phyloP scores from a whole-genome alignment of 768 basidiomycete genomes.

The Lactarius tabidus region DNA sequence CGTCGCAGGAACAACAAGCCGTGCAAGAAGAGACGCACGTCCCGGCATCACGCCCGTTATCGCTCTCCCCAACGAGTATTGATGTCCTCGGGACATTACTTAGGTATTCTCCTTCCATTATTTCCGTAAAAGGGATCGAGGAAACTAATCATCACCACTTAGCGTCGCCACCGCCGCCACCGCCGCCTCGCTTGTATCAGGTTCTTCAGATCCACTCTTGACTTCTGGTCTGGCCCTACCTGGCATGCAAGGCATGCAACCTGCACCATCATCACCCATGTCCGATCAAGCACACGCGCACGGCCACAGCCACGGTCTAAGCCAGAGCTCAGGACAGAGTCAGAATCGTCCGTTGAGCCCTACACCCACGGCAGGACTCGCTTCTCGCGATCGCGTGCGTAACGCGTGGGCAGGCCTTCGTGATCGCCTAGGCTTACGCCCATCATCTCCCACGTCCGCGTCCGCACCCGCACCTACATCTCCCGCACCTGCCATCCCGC shows the following conservation, averaged over 20 bases:
- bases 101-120: slow-evolving; percentile 47
- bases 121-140: neutral
- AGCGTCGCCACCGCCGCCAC: slow-evolving; percentile 93
- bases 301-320: neutral
- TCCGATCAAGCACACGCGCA: neutral
- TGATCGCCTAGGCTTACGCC: slow-evolving; percentile 54
- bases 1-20: neutral
- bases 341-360: slow-evolving; percentile 38
- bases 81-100: slow-evolving; percentile 80
- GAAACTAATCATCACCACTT: slow-evolving; percentile 11
- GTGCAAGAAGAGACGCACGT: slow-evolving; percentile 14
- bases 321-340: neutral
- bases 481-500: neutral
- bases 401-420: slow-evolving; percentile 66
- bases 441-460: slow-evolving; percentile 2
- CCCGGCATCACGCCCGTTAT: slow-evolving; percentile 22
- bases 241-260: slow-evolving; percentile 18
- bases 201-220: slow-evolving; percentile 62
- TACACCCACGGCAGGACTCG: slow-evolving; percentile 40
- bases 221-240: slow-evolving; percentile 50
- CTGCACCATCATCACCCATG: neutral
- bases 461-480: too few relatives aligned
- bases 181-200: slow-evolving; percentile 77
- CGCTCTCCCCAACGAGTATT: slow-evolving; percentile 67
- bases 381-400: slow-evolving; percentile 44